Percentiles rank a stretch among this genome's conserved stretches.
Conservation (phyloP, 2,329 filamentous ascomycete species). For the Xylariaceae sp. region DNA sequence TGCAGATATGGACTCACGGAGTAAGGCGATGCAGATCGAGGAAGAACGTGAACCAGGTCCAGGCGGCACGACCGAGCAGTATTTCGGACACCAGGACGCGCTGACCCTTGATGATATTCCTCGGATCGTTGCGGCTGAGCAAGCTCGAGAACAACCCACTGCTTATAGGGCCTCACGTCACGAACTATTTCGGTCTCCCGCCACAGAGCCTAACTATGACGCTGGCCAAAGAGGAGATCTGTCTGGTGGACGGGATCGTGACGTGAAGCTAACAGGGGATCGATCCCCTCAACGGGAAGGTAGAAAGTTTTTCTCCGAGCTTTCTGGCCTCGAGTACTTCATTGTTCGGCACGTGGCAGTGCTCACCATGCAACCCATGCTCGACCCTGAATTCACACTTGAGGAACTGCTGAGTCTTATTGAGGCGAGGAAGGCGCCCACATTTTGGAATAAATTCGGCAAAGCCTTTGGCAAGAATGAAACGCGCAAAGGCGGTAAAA, state of each 20-base stretch:
- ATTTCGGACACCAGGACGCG: slow-evolving; percentile 87
- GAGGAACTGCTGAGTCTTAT: slow-evolving; percentile 92
- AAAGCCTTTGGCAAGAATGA: slow-evolving; percentile 89
- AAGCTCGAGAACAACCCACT: slow-evolving; percentile 86
- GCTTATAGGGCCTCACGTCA: slow-evolving; percentile 76
- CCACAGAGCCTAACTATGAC: slow-evolving; percentile 65
- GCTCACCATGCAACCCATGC: slow-evolving; percentile 88
- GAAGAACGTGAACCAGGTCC: slow-evolving; percentile 74
- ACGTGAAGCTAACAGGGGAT: slow-evolving; percentile 53
- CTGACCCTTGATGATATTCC: slow-evolving; percentile 96
- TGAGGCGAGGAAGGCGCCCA: slow-evolving; percentile 83
- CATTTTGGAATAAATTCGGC: slow-evolving; percentile 97
- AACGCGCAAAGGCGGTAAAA: slow-evolving; percentile 75
- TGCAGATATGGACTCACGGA: slow-evolving; percentile 55
- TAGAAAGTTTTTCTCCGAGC: slow-evolving; percentile 92
- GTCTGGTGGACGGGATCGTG: slow-evolving; percentile 54
- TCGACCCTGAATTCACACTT: slow-evolving; percentile 88
- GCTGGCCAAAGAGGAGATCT: slow-evolving; percentile 68
- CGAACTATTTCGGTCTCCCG: slow-evolving; percentile 62
- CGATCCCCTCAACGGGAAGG: slow-evolving; percentile 56
- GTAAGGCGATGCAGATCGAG: slow-evolving; percentile 71
- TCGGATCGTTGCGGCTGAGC: slow-evolving; percentile 91
- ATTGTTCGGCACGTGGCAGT: slow-evolving; percentile 96
- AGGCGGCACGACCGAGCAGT: slow-evolving; percentile 74
- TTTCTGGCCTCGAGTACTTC: slow-evolving; percentile 95